phyloP scores from a whole-genome alignment of 1,139 yeast species.

The Debaryomyces coudertii region DNA sequence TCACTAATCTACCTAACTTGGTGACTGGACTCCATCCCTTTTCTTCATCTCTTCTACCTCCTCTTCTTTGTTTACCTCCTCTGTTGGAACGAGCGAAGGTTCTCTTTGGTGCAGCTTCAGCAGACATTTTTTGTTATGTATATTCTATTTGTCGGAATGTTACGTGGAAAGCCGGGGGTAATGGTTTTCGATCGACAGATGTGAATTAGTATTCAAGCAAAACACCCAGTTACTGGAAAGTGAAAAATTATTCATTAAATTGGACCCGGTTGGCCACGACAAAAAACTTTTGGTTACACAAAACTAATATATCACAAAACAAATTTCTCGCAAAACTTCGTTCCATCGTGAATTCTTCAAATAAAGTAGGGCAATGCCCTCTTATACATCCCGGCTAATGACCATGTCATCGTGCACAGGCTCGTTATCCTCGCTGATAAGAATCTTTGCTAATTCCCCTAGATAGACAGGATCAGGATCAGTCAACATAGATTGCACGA shows the following conservation, averaged over 20 bases:
- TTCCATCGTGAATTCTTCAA: background rate
- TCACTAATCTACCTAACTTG: slow-evolving; percentile 99
- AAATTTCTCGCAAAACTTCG: background rate
- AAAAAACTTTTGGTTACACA: slow-evolving; percentile 17
- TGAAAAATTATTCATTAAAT: slow-evolving; percentile 6
- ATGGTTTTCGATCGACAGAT: slow-evolving; percentile 84
- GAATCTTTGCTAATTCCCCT: background rate
- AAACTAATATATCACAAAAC: slow-evolving; percentile 11
- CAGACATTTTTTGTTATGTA: slow-evolving; percentile 55
- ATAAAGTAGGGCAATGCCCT: slow-evolving; percentile 1
- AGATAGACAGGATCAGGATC: background rate
- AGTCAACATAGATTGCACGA: background rate
- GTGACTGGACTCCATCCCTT: slow-evolving; percentile 99
- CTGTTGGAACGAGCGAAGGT: slow-evolving; percentile 65
- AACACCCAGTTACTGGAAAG: slow-evolving; percentile 11
- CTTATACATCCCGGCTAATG: background rate
- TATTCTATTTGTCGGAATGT: slow-evolving; percentile 67
- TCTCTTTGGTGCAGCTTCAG: slow-evolving; percentile 64
- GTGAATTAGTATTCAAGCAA: slow-evolving; percentile 12
- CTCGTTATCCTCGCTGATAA: background rate
- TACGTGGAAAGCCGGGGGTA: slow-evolving; percentile 89
- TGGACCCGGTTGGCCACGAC: background rate
- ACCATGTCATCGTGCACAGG: background rate
- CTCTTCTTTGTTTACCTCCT: slow-evolving; percentile 51
- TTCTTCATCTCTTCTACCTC: slow-evolving; percentile 86